phyloP scores from a whole-genome alignment of 805 yeast genomes.

The Metschnikowia aberdeeniae region DNA sequence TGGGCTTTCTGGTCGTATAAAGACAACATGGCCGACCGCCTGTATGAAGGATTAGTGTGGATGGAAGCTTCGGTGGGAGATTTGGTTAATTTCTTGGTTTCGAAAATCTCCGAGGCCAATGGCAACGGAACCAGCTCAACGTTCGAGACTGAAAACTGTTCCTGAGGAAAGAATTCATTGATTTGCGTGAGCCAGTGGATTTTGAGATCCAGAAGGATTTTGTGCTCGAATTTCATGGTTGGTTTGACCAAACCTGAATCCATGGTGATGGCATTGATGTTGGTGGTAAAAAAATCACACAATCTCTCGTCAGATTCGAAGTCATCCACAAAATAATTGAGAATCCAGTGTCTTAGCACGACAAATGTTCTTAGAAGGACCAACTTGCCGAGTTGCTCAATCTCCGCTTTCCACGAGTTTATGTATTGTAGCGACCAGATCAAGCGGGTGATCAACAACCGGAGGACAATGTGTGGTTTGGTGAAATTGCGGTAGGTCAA shows the following conservation, averaged over 20 bases:
- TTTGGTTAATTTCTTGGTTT: constrained; percentile 24
- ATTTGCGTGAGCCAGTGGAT: constrained; percentile 36
- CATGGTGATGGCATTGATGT: constrained; percentile 37
- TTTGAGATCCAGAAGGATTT: constrained; percentile 37
- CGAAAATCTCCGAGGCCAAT: constrained; percentile 21
- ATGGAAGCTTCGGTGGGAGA: constrained; percentile 34
- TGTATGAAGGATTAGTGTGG: constrained; percentile 41
- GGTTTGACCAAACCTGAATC: constrained; percentile 27
- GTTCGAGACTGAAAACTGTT: constrained; percentile 16
- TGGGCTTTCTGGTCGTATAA: constrained; percentile 36
- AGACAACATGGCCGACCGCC: constrained; percentile 44
- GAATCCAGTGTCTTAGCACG: constrained; percentile 81
- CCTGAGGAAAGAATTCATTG: constrained; percentile 29
- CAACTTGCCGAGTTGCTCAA: constrained; percentile 51
- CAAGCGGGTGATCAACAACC: constrained; percentile 58
- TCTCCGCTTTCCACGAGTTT: constrained; percentile 23
- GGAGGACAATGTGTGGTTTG: constrained; percentile 53
- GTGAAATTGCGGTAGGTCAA: constrained; percentile 74
- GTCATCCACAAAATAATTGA: constrained; percentile 85
- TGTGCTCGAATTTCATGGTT: constrained; percentile 33
- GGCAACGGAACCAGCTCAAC: constrained; percentile 20
- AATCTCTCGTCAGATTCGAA: constrained; percentile 36
- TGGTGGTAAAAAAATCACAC: constrained; percentile 46
- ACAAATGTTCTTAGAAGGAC: constrained; percentile 81
- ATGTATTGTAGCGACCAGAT: constrained; percentile 63